Evolutionary conservation across 306 rosid genomes (phyloP), one percentile per base, ranked within the genome.

Genomic region (Hippophae tibetana): DNA sequence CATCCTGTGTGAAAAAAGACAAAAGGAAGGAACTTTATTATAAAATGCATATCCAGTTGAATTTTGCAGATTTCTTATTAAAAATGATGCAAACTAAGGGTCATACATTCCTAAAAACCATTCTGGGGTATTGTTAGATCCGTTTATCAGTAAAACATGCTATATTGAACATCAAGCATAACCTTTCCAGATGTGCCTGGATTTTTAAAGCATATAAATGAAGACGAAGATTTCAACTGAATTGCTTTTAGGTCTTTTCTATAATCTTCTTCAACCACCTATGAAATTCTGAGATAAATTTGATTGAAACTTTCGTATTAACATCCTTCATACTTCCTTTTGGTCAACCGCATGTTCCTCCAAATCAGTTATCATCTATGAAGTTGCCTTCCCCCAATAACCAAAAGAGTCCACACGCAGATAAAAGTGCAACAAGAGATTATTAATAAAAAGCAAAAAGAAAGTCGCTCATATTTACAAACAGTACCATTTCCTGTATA

Each of bases 11-110:
- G 42, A 31, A 69, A 53, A 31, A 27, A 52, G 7, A 43, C 45
- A 51, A 56, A 23, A 47, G 57, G 52, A 10, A 31, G 55, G 57
- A 26, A 50, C 23, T 48, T 8, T 5, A 7, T 12, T 49, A 52
- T 23, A 51, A 51, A 65, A 58, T 59, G 58, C 61, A 76, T 52
- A 13, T 46, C 44, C 47, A 45, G 63, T 42, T 51, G 42, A 43
- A 5, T 45, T 18, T 7, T 14, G 43, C 53, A 10, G 54, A 54
- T 43, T 42, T 40, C 60, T 11, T 12, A 14, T 42, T 40, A 12
- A 47, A n/a, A 13, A 38, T 41, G 38, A 13, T 18, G 23, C 23
- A 18, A n/a, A 64, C 48, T 23, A 49, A 43, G 14, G 18, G 49
- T 4, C 5, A 6, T 46, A 27, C 6, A 43, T 44, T 31, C 55